Base-by-base conservation (phyloP, 2,329 filamentous ascomycete genomes). In the Chaetomiaceae sp. region DNA sequence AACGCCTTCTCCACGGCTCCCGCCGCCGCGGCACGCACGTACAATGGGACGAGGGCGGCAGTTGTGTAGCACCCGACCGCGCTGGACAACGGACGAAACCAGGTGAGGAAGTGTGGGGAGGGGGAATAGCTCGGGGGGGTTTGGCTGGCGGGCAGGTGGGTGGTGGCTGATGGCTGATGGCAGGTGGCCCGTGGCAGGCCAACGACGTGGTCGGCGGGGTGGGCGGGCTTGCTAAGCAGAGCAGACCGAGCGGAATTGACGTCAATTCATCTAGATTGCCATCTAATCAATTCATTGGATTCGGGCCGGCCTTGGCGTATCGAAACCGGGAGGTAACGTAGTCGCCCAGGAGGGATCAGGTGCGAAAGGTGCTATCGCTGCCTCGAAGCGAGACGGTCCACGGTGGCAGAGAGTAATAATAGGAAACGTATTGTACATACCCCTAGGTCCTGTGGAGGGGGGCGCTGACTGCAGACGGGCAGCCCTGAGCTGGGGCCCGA, bases 261-360 rank as follows among this genome's bases (percentile, higher is more conserved):
- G 56, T 60, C 59, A 61, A 61, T 60, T 61, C 60, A 60, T 53
- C 54, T 60, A 60, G 55, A 59, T 62, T 61, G 56, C 57, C 56
- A 55, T 57, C 38, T 51, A 61, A 61, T 62, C 53, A 61, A 60
- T 57, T 53, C 42, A 50, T 57, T 57, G 48, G 57, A 55, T 48
- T 53, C 48, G 54, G 51, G 16, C 50, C 42, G 57, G 57, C 31
- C 57, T 62, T 62, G 57, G 57, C 57, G 47, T 46, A 49, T 44
- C 31, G 44, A 56, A 51, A 53, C 42, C 34, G 51, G 44, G 52
- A 53, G 50, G 52, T 44, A 48, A n/a, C 17, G 51, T 48, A 17
- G 52, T 14, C 35, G 21, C 4, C 33, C 23, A 27, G 42, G 42
- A 23, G n/a, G 21, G 35, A 39, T 41, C 40, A 46, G 35, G 37